Conservation (phyloP, 1,284 basidiomycete genomes). For the Schizopora paradoxa region DNA sequence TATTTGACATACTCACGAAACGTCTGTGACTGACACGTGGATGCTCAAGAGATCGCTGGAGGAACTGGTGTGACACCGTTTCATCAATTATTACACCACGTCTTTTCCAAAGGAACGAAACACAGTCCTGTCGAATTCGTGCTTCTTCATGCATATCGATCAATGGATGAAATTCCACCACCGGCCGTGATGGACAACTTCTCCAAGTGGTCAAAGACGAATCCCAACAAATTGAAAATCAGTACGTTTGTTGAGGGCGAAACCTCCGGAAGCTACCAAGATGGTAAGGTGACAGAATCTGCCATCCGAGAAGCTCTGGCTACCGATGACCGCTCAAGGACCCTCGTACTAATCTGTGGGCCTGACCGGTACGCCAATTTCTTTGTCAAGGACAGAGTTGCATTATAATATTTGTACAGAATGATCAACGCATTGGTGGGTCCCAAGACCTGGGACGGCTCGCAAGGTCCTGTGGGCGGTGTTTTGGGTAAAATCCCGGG, state of each 20-base stretch:
- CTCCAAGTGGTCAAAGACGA: conserved; percentile 35
- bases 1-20: conserved; percentile 9
- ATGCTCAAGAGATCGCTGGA: conserved; percentile 59
- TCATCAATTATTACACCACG: conserved; percentile 49
- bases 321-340: conserved; percentile 32
- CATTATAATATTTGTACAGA: no score
- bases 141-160: conserved; percentile 63
- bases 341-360: conserved; percentile 70
- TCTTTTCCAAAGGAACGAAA: conserved; percentile 44
- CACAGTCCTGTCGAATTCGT: no score
- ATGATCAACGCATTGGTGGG: conserved; percentile 74
- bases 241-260: conserved; percentile 56
- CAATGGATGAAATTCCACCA: conserved; percentile 61
- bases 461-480: conserved; percentile 68
- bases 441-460: conserved; percentile 67
- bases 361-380: conserved; percentile 60
- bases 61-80: conserved; percentile 82
- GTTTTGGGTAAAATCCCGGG: conserved; percentile 43
- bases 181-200: conserved; percentile 49
- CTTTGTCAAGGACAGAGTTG: neutral
- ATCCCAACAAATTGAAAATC: conserved; percentile 52
- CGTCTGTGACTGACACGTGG: conserved; percentile 2
- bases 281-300: no score
- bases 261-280: no score
- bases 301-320: no score